Conservation (phyloP, 768 basidiomycete genomes). For the Collybia mongolica region DNA sequence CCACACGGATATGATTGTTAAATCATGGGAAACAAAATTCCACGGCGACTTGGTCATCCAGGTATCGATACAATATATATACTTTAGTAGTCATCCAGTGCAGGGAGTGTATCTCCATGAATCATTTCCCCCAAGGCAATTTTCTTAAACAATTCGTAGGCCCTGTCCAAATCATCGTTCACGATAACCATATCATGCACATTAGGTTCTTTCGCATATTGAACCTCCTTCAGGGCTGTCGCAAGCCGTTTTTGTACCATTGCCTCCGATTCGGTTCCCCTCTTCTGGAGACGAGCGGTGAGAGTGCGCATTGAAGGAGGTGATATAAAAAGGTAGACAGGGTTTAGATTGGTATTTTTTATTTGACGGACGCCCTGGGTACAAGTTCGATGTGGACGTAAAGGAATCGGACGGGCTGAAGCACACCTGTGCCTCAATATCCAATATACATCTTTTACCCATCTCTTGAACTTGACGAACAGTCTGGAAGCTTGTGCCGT, state of each 20-base stretch:
- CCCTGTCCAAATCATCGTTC: slow-evolving; percentile 85
- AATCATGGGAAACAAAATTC: too few species aligned
- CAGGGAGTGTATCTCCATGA: slow-evolving; percentile 64
- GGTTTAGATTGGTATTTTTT: slow-evolving; percentile 77
- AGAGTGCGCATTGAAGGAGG: slow-evolving; percentile 80
- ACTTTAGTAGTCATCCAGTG: slow-evolving; percentile 51
- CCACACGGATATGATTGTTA: too few species aligned
- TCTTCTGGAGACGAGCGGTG: slow-evolving; percentile 64
- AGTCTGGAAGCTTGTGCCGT: slow-evolving; percentile 87
- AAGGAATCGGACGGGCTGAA: slow-evolving; percentile 1
- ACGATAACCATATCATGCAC: slow-evolving; percentile 84
- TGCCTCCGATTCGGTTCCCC: slow-evolving; percentile 82
- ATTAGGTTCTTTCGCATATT: slow-evolving; percentile 75
- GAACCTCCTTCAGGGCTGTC: slow-evolving; percentile 77
- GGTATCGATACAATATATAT: background rate
- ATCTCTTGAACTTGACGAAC: slow-evolving; percentile 64
- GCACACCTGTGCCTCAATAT: slow-evolving; percentile 92
- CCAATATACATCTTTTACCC: slow-evolving; percentile 86
- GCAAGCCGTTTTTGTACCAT: slow-evolving; percentile 73
- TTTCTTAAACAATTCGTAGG: slow-evolving; percentile 74
- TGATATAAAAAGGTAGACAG: slow-evolving; percentile 89
- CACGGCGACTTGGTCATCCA: too few species aligned
- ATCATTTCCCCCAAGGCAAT: slow-evolving; percentile 72
- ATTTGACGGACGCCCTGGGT: slow-evolving; percentile 88
- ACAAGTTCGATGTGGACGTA: slow-evolving; percentile 11